phyloP scores from a whole-genome alignment of 225 moss, liverwort and hornwort genomes.

The Anthoceros angustus region DNA sequence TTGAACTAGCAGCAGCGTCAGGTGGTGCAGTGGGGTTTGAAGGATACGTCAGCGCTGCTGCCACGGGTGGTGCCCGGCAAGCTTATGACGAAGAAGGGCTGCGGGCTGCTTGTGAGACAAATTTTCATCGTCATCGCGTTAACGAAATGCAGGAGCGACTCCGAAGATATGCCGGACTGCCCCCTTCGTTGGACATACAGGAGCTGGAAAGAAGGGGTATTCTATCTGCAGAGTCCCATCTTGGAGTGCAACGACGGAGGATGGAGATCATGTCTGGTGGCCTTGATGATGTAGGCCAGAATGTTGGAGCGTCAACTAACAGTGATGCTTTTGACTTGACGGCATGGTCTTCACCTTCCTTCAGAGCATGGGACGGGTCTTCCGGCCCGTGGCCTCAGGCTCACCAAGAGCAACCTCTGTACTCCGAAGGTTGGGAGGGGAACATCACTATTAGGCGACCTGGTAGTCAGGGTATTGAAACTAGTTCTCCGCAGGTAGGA shows the following conservation, averaged over 20 bases:
- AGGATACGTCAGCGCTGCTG: conserved; percentile 14
- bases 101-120: conserved; percentile 51
- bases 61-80: conserved; percentile 21
- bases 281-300: conserved; percentile 11
- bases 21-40: conserved; percentile 18
- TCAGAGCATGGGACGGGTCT: conserved; percentile 53
- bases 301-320: conserved; percentile 21
- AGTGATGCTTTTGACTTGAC: conserved; percentile 40
- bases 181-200: conserved; percentile 47
- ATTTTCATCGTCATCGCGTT: conserved; percentile 43
- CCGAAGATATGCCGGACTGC: conserved; percentile 60
- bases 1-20: conserved; percentile 11
- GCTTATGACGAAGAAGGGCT: conserved; percentile 29
- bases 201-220: conserved; percentile 53
- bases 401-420: conserved; percentile 22
- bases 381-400: conserved; percentile 37
- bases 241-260: conserved; percentile 39
- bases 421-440: conserved; percentile 26
- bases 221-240: conserved; percentile 31
- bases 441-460: conserved; percentile 23
- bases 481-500: conserved; percentile 11
- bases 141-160: conserved; percentile 78
- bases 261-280: conserved; percentile 33
- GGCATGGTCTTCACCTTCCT: conserved; percentile 36
- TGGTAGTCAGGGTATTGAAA: conserved; percentile 15